A percentile compares a stretch with the other conserved stretches of the same genome.
phyloP scores from a whole-genome alignment of 1,139 yeast species.

The Geotrichum fermentans region DNA sequence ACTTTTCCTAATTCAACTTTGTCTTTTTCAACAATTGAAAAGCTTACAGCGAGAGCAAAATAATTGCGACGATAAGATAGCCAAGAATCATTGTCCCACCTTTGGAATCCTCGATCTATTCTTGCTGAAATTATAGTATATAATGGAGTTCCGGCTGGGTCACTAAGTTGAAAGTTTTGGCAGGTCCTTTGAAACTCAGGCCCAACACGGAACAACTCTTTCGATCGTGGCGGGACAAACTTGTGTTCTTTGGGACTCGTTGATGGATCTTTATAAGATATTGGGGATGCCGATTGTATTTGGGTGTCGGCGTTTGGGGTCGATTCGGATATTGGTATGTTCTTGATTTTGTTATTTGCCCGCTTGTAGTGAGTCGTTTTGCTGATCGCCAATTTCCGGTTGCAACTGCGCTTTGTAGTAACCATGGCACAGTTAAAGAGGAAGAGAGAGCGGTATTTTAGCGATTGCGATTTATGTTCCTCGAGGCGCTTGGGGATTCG shows the following conservation, averaged over 20 bases:
- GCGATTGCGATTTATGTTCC: too few relatives aligned
- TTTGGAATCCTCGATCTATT: slow-evolving; percentile 21
- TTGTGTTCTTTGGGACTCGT: slow-evolving; percentile 6
- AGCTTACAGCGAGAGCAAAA: slow-evolving; percentile 17
- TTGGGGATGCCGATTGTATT: slow-evolving; percentile 1
- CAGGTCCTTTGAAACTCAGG: slow-evolving; percentile 20
- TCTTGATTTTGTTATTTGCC: too few relatives aligned
- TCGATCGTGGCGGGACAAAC: slow-evolving; percentile 16
- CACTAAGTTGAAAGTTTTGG: slow-evolving; percentile 18
- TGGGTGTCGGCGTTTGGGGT: too few relatives aligned
- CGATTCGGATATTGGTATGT: neutral
- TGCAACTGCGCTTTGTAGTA: slow-evolving; percentile 5
- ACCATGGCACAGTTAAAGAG: slow-evolving; percentile 5
- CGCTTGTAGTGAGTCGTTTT: too few relatives aligned
- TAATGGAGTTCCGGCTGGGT: slow-evolving; percentile 16
- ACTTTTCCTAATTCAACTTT: slow-evolving; percentile 16
- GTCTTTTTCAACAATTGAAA: slow-evolving; percentile 14
- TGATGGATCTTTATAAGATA: neutral
- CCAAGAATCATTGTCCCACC: slow-evolving; percentile 14
- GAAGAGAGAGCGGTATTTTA: too few relatives aligned
- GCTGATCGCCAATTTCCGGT: neutral
- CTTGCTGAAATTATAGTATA: slow-evolving; percentile 18
- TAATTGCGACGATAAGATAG: slow-evolving; percentile 20
- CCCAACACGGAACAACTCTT: slow-evolving; percentile 18
- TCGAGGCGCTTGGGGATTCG: too few relatives aligned